Evolutionary conservation across 202 grass and related monocot genomes (phyloP), one percentile per base, ranked within the genome.

Genomic region (Schoenoplectus triqueter): DNA sequence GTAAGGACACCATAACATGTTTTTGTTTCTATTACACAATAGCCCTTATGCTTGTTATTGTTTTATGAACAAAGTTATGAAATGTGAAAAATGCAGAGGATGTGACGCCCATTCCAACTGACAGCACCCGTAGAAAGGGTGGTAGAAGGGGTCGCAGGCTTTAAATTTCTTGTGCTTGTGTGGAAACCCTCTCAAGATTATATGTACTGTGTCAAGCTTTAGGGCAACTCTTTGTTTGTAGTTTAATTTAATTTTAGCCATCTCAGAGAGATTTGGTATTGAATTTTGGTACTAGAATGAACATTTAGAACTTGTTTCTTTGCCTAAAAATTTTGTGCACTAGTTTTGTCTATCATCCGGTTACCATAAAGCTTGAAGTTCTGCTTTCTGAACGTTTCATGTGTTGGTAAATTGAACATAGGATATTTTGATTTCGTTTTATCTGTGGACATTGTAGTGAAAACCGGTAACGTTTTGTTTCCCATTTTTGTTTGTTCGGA

Each of bases 121-220:
- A 97, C 84, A 94, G 92, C 86, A 97, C 92, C 1, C 89, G 94
- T 48, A 87, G 94, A 69, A 97, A 94, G 92, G 94, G 90, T 88
- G 94, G 92, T 3, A 91, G 92, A 57, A 92, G 92, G 86, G 94
- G 94, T 80, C 93, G 92, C 76, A 92, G 94, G 88, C 86, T 97
- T 84, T 97, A 89, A 89, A 80, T 90, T 82, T 17, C 51, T 66
- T 31, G 11, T 56, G 10, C 80, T 39, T 54, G 57, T 21, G 19
- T 11, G 14, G 56, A 69, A 68, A 72, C 69, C 45, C 57, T 57
- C 22, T 39, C 66, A 41, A 47, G 69, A 41, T 52, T 84, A 86
- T 65, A 65, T 70, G 60, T 85, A 41, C 44, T 81, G 9, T 71
- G 6, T 82, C 63, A 64, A 79, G 79, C 81, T 63, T 62, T 88